A percentile compares a stretch with the other conserved stretches of the same genome.
Conservation (phyloP, 116 monocot species). For the Posidonia oceanica region DNA sequence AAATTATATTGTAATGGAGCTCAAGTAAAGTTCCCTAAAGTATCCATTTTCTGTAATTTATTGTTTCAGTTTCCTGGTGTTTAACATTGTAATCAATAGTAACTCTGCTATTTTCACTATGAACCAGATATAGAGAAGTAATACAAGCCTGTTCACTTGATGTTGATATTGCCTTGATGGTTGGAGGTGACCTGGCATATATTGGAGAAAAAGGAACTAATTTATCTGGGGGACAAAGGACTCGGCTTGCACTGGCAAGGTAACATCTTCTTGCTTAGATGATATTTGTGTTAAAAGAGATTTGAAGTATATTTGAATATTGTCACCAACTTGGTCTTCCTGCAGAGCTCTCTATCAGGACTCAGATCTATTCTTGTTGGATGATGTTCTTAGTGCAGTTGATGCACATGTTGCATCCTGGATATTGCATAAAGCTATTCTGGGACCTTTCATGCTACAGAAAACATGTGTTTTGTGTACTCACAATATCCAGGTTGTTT, state of each 20-base stretch:
- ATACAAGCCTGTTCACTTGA: slow-evolving; percentile 83
- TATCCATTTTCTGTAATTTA: not conserved
- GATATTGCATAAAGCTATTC: slow-evolving; percentile 67
- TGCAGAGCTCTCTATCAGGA: slow-evolving; percentile 77
- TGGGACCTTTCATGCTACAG: slow-evolving; percentile 55
- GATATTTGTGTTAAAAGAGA: not conserved
- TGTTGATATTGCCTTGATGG: slow-evolving; percentile 82
- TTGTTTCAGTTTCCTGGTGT: not conserved
- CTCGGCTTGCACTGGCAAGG: slow-evolving; percentile 91
- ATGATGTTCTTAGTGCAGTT: slow-evolving; percentile 96
- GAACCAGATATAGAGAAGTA: slow-evolving; percentile 67
- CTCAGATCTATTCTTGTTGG: slow-evolving; percentile 80
- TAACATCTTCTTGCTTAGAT: slow-evolving; percentile 12
- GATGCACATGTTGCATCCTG: slow-evolving; percentile 93
- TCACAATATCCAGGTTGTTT: slow-evolving; percentile 80
- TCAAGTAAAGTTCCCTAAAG: not conserved
- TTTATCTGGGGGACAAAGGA: slow-evolving; percentile 93
- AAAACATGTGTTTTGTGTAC: slow-evolving; percentile 88
- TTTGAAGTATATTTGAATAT: not conserved
- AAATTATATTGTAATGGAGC: not conserved
- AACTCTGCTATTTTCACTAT: not conserved
- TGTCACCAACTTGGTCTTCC: not conserved
- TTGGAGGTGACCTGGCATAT: slow-evolving; percentile 59
- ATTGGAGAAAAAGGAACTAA: slow-evolving; percentile 86
- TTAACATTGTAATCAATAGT: not conserved